Evolutionary conservation across 2,329 filamentous ascomycete species (phyloP), one percentile per base, ranked within the genome.

Genomic region (Dactylellina parvicollis): DNA sequence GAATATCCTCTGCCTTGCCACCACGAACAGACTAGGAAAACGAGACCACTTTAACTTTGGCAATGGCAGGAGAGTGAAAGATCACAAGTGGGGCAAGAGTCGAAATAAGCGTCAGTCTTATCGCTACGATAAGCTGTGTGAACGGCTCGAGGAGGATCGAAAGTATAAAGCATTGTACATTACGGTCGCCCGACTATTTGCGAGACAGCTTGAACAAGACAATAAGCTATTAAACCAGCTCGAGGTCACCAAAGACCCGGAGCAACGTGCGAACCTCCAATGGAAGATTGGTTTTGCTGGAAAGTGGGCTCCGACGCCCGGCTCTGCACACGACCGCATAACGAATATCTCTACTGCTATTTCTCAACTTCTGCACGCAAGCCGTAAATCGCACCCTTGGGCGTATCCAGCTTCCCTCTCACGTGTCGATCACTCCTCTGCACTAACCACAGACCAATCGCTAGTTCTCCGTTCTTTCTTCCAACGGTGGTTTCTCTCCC

Each of bases 281-380:
- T 71, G 66, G 66, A 79, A 78, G 12, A 83, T 88, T 60, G 87
- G 85, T 0, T 82, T 88, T 0, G 86, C 85, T 62, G 85, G 82
- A 1, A 89, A 89, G 73, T 88, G 86, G 87, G 85, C 86, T 0
- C 87, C 87, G 1, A 83, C 84, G 0, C 81, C 84, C 16, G 82
- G 83, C 32, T 82, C 81, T 36, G 86, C 86, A 75, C 86, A 88
- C 75, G 87, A 88, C 78, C 83, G 84, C 74, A 83, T 87, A 73
- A 88, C 86, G 1, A 84, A 84, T 75, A 82, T 88, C 71, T 81
- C 84, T 30, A 85, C 84, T 47, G 83, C 84, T 10, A 87, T 88
- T 62, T 84, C 86, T 3, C 86, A 88, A 78, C 80, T 85, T 10
- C 76, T 71, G 8, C 66, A 71, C 28, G 38, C 50, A 8, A 24